A percentile compares a stretch with the other conserved stretches of the same genome.
Evolutionary conservation across 805 yeast species (phyloP).

Genomic region (Candida pseudoglaebosa): DNA sequence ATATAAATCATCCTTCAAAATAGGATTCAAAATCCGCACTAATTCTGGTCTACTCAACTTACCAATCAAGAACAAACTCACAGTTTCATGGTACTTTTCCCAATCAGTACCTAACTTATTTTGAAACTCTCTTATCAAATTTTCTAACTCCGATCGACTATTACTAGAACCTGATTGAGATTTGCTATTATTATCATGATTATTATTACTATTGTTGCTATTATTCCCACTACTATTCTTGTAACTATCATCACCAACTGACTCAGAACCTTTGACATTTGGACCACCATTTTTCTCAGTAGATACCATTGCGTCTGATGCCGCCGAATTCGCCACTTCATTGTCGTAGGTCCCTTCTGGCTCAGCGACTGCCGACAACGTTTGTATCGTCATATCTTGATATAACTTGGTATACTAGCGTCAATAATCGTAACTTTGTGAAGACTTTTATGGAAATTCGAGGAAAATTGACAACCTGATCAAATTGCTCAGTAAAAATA

Average conservation of each 20-base stretch:
- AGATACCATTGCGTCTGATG: neutral
- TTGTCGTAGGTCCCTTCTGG: neutral
- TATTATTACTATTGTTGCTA: neutral
- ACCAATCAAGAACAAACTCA: conserved; percentile 74
- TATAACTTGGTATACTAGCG: neutral
- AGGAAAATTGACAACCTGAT: neutral
- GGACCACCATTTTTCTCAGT: neutral
- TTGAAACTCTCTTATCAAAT: conserved; percentile 69
- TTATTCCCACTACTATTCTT: neutral
- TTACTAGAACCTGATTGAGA: too few species aligned
- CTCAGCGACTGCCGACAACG: neutral
- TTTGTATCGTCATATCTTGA: conserved; percentile 1
- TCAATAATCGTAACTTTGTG: neutral
- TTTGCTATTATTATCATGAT: too few species aligned
- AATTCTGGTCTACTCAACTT: conserved; percentile 75
- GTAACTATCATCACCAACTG: neutral
- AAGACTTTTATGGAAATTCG: neutral
- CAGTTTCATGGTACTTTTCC: conserved; percentile 80
- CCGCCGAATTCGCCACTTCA: neutral
- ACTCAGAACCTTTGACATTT: neutral
- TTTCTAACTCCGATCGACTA: conserved; percentile 33
- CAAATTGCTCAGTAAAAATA: neutral
- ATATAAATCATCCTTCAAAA: conserved; percentile 45
- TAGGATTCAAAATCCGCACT: conserved; percentile 51
- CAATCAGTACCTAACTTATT: conserved; percentile 71